Base-by-base conservation (phyloP, 306 rosid species). In the Cucurbita maxima region DNA sequence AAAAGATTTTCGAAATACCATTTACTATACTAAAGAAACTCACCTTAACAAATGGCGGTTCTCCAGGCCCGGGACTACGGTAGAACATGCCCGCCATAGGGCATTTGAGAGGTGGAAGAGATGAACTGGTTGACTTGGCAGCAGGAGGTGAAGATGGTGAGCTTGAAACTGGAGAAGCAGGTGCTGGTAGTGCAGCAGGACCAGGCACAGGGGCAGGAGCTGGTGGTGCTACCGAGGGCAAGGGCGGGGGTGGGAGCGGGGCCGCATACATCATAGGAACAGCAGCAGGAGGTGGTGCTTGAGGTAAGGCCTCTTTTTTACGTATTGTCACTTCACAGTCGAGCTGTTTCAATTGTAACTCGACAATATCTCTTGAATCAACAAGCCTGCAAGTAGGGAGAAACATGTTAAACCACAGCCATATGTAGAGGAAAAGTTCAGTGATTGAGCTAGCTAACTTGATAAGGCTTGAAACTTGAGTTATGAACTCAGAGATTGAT, bases 11-110 rank as follows among this genome's bases (percentile, higher is more conserved):
- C 38, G 16, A 77, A 7, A 62, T 52, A 40, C 69, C 41, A 75
- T 41, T 52, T 34, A 60, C 47, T 52, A 80, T 34, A 60, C 47
- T 45, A 80, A 71, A 69, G 77, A 79, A 64, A 58, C 43, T 76
- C 60, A 90, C 96, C 92, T 90, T 86, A 57, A 90, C 94, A 85
- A 88, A 86, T 66, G 90, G 61, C 72, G 94, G 94, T 79, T 86
- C 90, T 44, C 83, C 75, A 53, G 96, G 96, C 73, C 5, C 91
- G 70, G 96, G 80, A 81, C 88, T 77, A 75, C 90, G 82, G 79
- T 88, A 90, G 79, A 90, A 85, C 61, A 92, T 90, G 76, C 96
- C 94, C 54, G 96, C 91, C 91, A 90, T 88, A 47, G 94, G 96
- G 73, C 82, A 61, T 80, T 86, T 88, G 73, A 86, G 82, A 78